These are phyloP conservation scores for Earliella scabrosa DNA, from an alignment of 1,284 basidiomycete genomes.

Conservation along the genomic window DNA sequence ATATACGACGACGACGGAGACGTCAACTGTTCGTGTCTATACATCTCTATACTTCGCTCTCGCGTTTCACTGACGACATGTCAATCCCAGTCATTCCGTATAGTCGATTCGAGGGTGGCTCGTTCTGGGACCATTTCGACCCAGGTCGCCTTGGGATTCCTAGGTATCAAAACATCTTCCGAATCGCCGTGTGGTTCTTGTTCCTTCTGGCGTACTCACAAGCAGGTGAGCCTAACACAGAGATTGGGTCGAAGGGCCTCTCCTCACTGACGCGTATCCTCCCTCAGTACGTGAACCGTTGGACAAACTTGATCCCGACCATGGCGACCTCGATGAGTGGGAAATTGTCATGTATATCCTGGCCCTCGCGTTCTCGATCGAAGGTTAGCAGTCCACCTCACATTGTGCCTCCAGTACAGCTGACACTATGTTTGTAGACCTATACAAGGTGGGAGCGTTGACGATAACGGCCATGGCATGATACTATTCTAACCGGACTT, in stretches of 20 bases:
- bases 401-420: not conserved
- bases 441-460: conserved; percentile 61
- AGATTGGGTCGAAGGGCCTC: no score
- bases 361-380: conserved; percentile 75
- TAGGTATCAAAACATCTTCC: conserved; percentile 79
- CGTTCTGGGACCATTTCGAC: conserved; percentile 76
- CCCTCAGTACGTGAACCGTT: conserved; percentile 79
- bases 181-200: conserved; percentile 81
- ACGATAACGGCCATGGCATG: not conserved
- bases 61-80: no score
- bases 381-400: conserved; percentile 55
- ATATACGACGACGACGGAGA: conserved; percentile 70
- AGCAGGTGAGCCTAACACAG: conserved; percentile 78
- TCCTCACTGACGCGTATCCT: no score
- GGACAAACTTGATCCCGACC: conserved; percentile 57
- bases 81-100: conserved; percentile 65
- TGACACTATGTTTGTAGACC: conserved; percentile 47
- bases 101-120: conserved; percentile 49
- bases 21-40: conserved; percentile 63
- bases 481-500: not conserved
- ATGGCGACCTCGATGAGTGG: conserved; percentile 69
- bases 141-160: conserved; percentile 87
- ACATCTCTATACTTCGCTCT: not conserved
- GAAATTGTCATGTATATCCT: conserved; percentile 81
- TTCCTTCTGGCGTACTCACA: conserved; percentile 88